Evolutionary conservation across 768 basidiomycete species (phyloP).

Genomic region (Serendipita indica): DNA sequence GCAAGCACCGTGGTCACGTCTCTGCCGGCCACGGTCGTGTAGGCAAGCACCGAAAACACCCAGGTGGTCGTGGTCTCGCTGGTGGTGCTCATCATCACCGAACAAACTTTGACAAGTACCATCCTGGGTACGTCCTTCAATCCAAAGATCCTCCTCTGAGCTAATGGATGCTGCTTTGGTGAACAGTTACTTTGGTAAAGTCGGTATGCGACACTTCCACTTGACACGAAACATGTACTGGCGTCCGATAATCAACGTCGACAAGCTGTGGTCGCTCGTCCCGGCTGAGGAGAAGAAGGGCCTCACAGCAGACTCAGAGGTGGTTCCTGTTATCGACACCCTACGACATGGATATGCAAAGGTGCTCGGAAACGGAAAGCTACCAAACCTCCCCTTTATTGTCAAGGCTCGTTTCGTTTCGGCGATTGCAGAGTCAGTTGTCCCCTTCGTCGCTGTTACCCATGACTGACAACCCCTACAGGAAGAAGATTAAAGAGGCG

Average conservation of each 20-base stretch:
- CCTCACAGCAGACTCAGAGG: slow-evolving; percentile 53
- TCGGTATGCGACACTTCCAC: slow-evolving; percentile 99
- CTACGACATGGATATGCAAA: slow-evolving; percentile 76
- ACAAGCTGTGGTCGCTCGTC: slow-evolving; percentile 90
- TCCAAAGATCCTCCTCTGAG: neutral
- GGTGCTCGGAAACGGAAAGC: slow-evolving; percentile 87
- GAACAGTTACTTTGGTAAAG: slow-evolving; percentile 92
- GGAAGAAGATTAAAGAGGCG: slow-evolving; percentile 77
- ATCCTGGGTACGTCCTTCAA: slow-evolving; percentile 43
- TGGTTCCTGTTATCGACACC: slow-evolving; percentile 92
- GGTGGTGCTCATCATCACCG: slow-evolving; percentile 99
- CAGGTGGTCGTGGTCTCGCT: slow-evolving; percentile 99
- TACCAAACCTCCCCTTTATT: slow-evolving; percentile 87
- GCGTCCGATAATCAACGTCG: slow-evolving; percentile 96
- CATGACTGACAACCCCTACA: slow-evolving; percentile 16
- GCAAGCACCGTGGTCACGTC: slow-evolving; percentile 98
- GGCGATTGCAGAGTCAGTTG: slow-evolving; percentile 57
- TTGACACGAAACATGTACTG: slow-evolving; percentile 79
- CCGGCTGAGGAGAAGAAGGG: slow-evolving; percentile 71
- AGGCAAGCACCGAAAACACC: slow-evolving; percentile 99
- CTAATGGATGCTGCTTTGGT: neutral
- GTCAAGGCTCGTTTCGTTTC: slow-evolving; percentile 97
- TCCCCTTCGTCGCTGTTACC: slow-evolving; percentile 17
- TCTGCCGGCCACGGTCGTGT: slow-evolving; percentile 99
- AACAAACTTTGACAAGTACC: slow-evolving; percentile 98